These are phyloP conservation scores for Trichoderma harzianum DNA, from an alignment of 2,329 filamentous ascomycete genomes.

Conservation along the genomic window DNA sequence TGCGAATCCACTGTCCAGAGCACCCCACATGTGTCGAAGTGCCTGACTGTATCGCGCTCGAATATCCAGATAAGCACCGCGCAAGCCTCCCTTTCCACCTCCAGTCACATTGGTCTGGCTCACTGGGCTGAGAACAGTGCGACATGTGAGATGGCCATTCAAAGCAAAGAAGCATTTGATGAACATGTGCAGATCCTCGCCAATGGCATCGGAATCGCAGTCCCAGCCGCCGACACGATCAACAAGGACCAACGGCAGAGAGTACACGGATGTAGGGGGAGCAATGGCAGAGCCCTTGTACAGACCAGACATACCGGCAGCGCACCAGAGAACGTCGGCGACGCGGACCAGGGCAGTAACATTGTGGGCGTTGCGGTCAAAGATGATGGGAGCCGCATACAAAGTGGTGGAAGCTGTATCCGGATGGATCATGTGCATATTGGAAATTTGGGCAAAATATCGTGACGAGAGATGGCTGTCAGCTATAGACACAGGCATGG, in stretches of 20 bases:
- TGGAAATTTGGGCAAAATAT: constrained; percentile 64
- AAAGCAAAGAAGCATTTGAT: constrained; percentile 74
- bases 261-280: constrained; percentile 72
- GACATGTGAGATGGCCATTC: constrained; percentile 63
- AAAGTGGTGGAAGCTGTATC: constrained; percentile 60
- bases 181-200: constrained; percentile 75
- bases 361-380: constrained; percentile 68
- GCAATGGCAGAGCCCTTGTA: constrained; percentile 62
- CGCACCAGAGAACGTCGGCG: constrained; percentile 69
- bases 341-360: constrained; percentile 67
- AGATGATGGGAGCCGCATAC: constrained; percentile 69
- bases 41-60: constrained; percentile 68
- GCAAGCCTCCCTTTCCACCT: constrained; percentile 50
- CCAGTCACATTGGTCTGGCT: constrained; percentile 71
- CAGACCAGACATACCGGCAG: constrained; percentile 66
- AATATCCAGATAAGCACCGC: constrained; percentile 55
- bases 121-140: constrained; percentile 63
- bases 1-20: constrained; percentile 65
- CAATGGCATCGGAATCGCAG: constrained; percentile 66
- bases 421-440: constrained; percentile 58
- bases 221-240: constrained; percentile 72
- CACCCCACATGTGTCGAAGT: constrained; percentile 73
- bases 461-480: constrained; percentile 67
- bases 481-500: constrained; percentile 42
- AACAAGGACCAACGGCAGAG: constrained; percentile 62